A percentile compares a stretch with the other conserved stretches of the same genome.
Conservation (phyloP, 1,284 basidiomycete species). For the Apiotrichum montevideense region DNA sequence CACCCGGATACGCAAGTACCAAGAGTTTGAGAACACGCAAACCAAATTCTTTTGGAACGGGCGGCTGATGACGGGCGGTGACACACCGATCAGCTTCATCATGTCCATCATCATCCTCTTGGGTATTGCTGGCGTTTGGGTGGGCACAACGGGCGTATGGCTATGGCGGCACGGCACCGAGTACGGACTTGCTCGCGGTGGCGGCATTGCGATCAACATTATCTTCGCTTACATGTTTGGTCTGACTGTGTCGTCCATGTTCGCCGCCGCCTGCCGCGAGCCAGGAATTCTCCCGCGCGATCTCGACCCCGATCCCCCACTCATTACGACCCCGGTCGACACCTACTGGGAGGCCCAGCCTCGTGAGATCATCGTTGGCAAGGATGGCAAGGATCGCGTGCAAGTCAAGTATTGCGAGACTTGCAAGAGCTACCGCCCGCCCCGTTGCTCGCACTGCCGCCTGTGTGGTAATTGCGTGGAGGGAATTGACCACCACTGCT, state of each 20-base stretch:
- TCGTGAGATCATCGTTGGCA: slow-evolving; percentile 70
- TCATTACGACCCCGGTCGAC: slow-evolving; percentile 52
- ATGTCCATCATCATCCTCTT: slow-evolving; percentile 59
- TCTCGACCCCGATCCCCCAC: slow-evolving; percentile 73
- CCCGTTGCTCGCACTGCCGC: slow-evolving; percentile 85
- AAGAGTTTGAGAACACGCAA: slow-evolving; percentile 63
- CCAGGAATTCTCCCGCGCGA: slow-evolving; percentile 79
- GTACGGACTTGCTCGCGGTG: slow-evolving; percentile 66
- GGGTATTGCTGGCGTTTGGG: slow-evolving; percentile 67
- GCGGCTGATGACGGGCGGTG: slow-evolving; percentile 70
- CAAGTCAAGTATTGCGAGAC: slow-evolving; percentile 86
- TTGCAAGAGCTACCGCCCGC: slow-evolving; percentile 81
- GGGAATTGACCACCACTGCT: slow-evolving; percentile 76
- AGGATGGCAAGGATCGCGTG: slow-evolving; percentile 71
- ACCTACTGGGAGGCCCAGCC: slow-evolving; percentile 62
- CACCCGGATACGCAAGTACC: slow-evolving; percentile 50
- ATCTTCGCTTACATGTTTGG: slow-evolving; percentile 50
- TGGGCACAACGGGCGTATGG: slow-evolving; percentile 77
- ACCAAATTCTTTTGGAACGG: slow-evolving; percentile 62
- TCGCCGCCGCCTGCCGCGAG: slow-evolving; percentile 65
- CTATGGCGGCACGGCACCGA: slow-evolving; percentile 72
- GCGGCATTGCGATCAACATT: slow-evolving; percentile 69
- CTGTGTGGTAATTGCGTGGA: slow-evolving; percentile 95
- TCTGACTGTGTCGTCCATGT: slow-evolving; percentile 31
- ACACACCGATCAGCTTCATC: slow-evolving; percentile 70